These are phyloP conservation scores for Blastobotrys illinoisensis DNA, from an alignment of 1,139 yeast species.

Conservation along the genomic window DNA sequence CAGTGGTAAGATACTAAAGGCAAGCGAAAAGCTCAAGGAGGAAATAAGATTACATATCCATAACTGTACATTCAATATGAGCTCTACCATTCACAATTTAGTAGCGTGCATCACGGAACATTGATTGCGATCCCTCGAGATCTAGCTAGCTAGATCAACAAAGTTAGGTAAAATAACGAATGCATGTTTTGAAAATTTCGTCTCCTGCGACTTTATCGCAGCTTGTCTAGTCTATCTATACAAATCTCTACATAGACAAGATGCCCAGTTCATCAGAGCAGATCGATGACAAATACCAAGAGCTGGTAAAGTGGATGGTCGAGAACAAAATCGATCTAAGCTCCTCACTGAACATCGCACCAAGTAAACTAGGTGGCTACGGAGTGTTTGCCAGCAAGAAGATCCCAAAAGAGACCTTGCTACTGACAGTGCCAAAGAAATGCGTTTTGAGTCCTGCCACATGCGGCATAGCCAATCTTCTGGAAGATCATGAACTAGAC, in stretches of 20 bases:
- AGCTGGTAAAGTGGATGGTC: slow-evolving; percentile 28
- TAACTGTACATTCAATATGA: too few relatives aligned
- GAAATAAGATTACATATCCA: too few relatives aligned
- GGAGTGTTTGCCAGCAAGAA: slow-evolving; percentile 62
- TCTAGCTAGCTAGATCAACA: background rate
- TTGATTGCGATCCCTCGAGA: too few relatives aligned
- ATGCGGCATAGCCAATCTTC: slow-evolving; percentile 61
- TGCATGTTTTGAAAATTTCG: background rate
- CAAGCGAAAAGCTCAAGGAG: too few relatives aligned
- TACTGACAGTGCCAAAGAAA: slow-evolving; percentile 31
- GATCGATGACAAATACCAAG: slow-evolving; percentile 14
- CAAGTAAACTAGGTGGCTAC: slow-evolving; percentile 57
- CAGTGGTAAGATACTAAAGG: too few relatives aligned
- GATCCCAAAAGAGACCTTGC: slow-evolving; percentile 31
- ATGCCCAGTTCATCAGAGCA: background rate
- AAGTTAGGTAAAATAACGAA: background rate
- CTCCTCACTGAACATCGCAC: slow-evolving; percentile 38
- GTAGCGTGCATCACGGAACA: too few relatives aligned
- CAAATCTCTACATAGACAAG: background rate
- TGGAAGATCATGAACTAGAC: slow-evolving; percentile 53
- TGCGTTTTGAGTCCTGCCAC: slow-evolving; percentile 31
- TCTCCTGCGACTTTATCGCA: background rate
- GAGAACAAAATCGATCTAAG: slow-evolving; percentile 26
- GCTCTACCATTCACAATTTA: too few relatives aligned
- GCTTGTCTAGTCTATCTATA: background rate